Conservation (phyloP, 768 basidiomycete genomes). For the Lanmaoa rubissima region DNA sequence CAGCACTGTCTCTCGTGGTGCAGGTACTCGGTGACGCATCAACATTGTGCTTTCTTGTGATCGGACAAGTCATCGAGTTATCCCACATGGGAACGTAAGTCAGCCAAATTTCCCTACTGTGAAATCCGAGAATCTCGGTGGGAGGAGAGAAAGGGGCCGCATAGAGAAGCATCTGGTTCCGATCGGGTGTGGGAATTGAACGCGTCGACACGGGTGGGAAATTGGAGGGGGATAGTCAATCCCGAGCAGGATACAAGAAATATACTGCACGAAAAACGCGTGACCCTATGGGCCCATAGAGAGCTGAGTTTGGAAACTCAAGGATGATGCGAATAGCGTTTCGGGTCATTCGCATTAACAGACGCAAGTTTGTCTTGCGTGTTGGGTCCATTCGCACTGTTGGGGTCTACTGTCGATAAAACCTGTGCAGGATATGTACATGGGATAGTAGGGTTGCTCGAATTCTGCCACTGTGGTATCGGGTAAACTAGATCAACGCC, state of each 20-base stretch:
- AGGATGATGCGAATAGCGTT: not conserved
- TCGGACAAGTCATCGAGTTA: not conserved
- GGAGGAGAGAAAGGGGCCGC: not conserved
- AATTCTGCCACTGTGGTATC: not conserved
- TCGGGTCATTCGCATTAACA: not conserved
- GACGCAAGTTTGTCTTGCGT: not conserved
- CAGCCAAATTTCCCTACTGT: not conserved
- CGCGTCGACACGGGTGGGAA: too few species aligned
- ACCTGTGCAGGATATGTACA: constrained; percentile 14
- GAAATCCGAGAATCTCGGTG: not conserved
- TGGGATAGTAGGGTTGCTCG: not conserved
- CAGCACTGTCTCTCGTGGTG: too few species aligned
- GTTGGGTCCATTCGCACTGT: not conserved
- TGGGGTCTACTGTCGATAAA: not conserved
- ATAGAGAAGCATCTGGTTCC: not conserved
- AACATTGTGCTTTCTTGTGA: not conserved
- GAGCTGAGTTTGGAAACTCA: too few species aligned
- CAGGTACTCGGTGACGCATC: too few species aligned
- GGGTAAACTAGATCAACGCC: not conserved
- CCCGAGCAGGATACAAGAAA: not conserved
- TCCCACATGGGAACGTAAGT: not conserved
- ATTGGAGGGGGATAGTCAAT: not conserved
- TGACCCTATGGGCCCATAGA: not conserved
- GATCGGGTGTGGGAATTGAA: not conserved
- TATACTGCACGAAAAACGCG: not conserved